These are phyloP conservation scores for Cylindrodendrum hubeiense DNA, from an alignment of 2,329 filamentous ascomycete species.

Conservation along the genomic window DNA sequence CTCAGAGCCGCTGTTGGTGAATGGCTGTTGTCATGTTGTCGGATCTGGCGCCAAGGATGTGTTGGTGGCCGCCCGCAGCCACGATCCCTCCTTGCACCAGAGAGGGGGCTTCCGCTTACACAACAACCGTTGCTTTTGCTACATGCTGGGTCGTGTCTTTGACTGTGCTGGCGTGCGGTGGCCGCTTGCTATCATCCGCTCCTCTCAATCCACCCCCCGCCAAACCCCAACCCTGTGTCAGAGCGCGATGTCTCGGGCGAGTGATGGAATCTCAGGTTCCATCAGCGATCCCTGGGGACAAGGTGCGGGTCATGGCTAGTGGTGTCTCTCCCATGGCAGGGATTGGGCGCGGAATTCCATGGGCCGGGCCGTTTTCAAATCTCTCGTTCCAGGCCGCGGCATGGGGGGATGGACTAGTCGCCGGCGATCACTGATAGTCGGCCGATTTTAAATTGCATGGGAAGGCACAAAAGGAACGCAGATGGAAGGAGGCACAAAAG, in stretches of 20 bases:
- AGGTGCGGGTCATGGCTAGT: slow-evolving; percentile 16
- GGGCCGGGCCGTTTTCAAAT: slow-evolving; percentile 41
- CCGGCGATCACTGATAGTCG: slow-evolving; percentile 27
- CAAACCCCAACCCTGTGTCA: neutral
- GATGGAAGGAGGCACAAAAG: neutral
- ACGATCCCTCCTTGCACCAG: slow-evolving; percentile 5
- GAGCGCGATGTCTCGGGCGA: slow-evolving; percentile 21
- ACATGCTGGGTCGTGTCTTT: neutral
- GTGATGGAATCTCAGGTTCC: slow-evolving; percentile 10
- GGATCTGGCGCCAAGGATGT: slow-evolving; percentile 13
- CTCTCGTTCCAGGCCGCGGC: slow-evolving; percentile 30
- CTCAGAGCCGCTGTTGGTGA: slow-evolving; percentile 8
- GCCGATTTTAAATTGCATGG: slow-evolving; percentile 23
- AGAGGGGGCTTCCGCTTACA: neutral
- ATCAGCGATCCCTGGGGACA: slow-evolving; percentile 10
- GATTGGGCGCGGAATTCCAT: slow-evolving; percentile 35
- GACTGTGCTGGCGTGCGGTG: neutral
- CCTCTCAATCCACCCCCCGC: slow-evolving; percentile 2
- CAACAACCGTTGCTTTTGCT: slow-evolving; percentile 9
- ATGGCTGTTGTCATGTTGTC: slow-evolving; percentile 12
- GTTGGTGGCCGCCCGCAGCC: slow-evolving; percentile 15
- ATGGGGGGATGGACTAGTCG: slow-evolving; percentile 30
- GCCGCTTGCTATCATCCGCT: neutral
- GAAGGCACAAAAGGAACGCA: slow-evolving; percentile 17
- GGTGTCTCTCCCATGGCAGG: slow-evolving; percentile 30